These are phyloP conservation scores for Cordyceps tenuipes DNA, from an alignment of 2,329 filamentous ascomycete species.

Conservation along the genomic window DNA sequence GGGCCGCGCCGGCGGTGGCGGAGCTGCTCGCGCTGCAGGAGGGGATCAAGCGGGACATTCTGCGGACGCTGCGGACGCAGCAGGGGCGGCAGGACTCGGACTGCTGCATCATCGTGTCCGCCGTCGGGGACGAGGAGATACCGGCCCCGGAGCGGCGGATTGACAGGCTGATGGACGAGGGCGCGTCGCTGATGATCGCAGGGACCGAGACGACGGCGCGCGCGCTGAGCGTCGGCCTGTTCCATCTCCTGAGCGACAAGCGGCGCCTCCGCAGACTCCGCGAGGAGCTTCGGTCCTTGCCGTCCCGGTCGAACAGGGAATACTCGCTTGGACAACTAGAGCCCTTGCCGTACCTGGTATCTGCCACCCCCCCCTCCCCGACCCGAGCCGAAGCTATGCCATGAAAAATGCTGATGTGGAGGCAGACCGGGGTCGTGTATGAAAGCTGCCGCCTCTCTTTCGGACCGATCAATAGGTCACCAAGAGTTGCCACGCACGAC, in stretches of 20 bases:
- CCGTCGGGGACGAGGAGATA: conserved; percentile 1
- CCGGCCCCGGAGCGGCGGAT: conserved; percentile 12
- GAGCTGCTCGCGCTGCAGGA: background rate
- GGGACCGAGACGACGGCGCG: conserved; percentile 16
- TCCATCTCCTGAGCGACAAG: background rate
- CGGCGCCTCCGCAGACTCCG: background rate
- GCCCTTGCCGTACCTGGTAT: background rate
- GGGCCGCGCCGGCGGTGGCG: background rate
- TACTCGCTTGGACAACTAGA: background rate
- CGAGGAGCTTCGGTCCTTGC: background rate
- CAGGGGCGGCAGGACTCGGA: background rate
- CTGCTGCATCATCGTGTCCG: background rate
- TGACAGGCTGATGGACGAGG: conserved; percentile 15
- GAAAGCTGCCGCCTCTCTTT: background rate
- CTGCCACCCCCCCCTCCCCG: too few species aligned
- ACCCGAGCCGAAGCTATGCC: too few species aligned
- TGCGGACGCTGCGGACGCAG: background rate
- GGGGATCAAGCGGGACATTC: background rate
- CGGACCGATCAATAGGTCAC: background rate
- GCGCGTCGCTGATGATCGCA: conserved; percentile 13
- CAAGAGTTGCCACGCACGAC: background rate
- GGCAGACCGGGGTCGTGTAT: background rate
- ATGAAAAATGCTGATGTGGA: background rate
- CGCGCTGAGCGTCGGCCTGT: background rate
- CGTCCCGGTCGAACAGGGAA: background rate